A percentile compares a stretch with the other conserved stretches of the same genome.
phyloP scores from a whole-genome alignment of 202 grass and related monocot genomes.

The Hordeum pubiflorum region DNA sequence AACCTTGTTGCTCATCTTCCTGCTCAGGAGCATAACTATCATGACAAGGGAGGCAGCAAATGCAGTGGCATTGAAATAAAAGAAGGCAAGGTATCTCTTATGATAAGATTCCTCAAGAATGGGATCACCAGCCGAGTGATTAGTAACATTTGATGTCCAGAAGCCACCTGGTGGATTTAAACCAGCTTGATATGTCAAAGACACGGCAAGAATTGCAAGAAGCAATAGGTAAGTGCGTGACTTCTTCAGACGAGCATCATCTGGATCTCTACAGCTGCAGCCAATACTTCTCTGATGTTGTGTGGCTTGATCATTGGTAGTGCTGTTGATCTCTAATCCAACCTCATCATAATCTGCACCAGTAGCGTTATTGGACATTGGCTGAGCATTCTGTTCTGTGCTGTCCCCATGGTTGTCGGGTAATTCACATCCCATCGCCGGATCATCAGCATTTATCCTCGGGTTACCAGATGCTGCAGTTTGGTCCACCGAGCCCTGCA shows the following conservation, averaged over 20 bases:
- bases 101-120: conserved; percentile 30
- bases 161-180: conserved; percentile 26
- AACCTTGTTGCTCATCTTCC: conserved; percentile 15
- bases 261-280: background rate
- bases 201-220: conserved; percentile 28
- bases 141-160: conserved; percentile 6
- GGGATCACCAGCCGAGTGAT: background rate
- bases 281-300: background rate
- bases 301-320: background rate
- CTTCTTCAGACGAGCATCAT: conserved; percentile 14
- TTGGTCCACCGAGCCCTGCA: background rate
- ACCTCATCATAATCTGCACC: background rate
- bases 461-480: background rate
- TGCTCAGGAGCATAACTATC: conserved; percentile 42
- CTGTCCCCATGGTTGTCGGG: background rate
- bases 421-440: background rate
- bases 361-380: background rate
- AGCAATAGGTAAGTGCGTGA: conserved; percentile 18
- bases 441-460: background rate
- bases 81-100: conserved; percentile 27
- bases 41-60: conserved; percentile 41
- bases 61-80: conserved; percentile 31
- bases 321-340: background rate
- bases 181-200: conserved; percentile 27
- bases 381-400: background rate